Conservation (phyloP, 306 rosid genomes). For the Alnus glutinosa region DNA sequence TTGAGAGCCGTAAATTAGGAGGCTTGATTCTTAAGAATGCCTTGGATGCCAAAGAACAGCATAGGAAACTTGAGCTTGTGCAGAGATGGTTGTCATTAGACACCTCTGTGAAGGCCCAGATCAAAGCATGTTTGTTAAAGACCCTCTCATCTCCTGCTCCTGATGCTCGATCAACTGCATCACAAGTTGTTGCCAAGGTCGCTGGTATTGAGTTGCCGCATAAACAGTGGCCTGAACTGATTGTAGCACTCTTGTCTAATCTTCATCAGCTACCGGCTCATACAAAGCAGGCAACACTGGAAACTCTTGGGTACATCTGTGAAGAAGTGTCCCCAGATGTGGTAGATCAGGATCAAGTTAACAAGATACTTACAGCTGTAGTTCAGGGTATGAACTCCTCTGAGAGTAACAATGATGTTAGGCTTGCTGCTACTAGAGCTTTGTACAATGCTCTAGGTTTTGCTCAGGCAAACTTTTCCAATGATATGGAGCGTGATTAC, state of each 20-base stretch:
- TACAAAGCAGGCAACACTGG: slow-evolving; percentile 86
- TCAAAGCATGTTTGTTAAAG: slow-evolving; percentile 68
- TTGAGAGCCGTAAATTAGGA: slow-evolving; percentile 78
- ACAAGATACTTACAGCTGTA: slow-evolving; percentile 82
- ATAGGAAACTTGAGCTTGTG: slow-evolving; percentile 71
- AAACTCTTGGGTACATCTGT: slow-evolving; percentile 91
- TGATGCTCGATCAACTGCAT: slow-evolving; percentile 86
- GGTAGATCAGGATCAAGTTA: slow-evolving; percentile 76
- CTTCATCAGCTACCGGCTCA: slow-evolving; percentile 73
- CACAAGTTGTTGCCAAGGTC: slow-evolving; percentile 91
- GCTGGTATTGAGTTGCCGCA: slow-evolving; percentile 93
- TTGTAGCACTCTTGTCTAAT: slow-evolving; percentile 68
- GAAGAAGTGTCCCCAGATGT: slow-evolving; percentile 84
- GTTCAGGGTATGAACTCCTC: slow-evolving; percentile 86
- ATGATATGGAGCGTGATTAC: slow-evolving; percentile 87
- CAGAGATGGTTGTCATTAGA: slow-evolving; percentile 87
- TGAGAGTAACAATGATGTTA: slow-evolving; percentile 65
- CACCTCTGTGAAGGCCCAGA: slow-evolving; percentile 61
- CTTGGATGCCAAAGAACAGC: slow-evolving; percentile 92
- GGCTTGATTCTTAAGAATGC: slow-evolving; percentile 93
- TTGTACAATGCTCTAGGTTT: slow-evolving; percentile 84
- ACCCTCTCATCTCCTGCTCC: slow-evolving; percentile 67
- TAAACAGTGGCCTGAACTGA: slow-evolving; percentile 90
- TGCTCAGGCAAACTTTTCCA: slow-evolving; percentile 90
- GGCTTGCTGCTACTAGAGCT: slow-evolving; percentile 74